Evolutionary conservation across 2,329 filamentous ascomycete genomes (phyloP).

Genomic region (Coccinonectria pachysandricola): DNA sequence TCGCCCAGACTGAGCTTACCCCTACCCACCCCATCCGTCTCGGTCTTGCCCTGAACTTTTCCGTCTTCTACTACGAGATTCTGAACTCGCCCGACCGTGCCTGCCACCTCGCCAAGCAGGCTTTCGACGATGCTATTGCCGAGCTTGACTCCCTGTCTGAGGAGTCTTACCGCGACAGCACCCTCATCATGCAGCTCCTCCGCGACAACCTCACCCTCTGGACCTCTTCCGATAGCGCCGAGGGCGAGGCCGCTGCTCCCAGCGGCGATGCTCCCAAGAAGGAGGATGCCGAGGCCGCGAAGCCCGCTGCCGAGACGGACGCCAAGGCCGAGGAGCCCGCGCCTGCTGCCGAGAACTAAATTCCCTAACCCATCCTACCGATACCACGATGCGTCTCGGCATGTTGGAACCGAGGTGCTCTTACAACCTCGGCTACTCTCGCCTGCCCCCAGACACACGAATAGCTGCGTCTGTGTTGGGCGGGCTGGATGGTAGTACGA

Average conservation of each 20-base stretch:
- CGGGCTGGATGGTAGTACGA: conserved; percentile 26
- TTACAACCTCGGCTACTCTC: conserved; percentile 17
- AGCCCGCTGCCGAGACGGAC: conserved; percentile 31
- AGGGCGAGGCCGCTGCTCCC: conserved; percentile 58
- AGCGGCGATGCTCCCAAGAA: conserved; percentile 48
- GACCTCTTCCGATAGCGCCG: conserved; percentile 86
- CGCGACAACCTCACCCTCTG: conserved; percentile 97
- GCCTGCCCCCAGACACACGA: conserved; percentile 20
- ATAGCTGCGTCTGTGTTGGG: conserved; percentile 23
- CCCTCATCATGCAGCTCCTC: conserved; percentile 97
- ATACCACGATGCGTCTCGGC: conserved; percentile 30
- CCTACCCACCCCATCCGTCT: conserved; percentile 97
- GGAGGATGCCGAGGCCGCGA: conserved; percentile 43
- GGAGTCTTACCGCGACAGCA: conserved; percentile 98
- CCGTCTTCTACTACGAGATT: conserved; percentile 99
- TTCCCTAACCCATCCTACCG: conserved; percentile 20
- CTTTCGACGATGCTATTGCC: conserved; percentile 96
- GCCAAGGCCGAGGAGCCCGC: conserved; percentile 34
- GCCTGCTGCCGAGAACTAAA: conserved; percentile 44
- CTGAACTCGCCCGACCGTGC: conserved; percentile 95
- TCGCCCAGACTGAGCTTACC: conserved; percentile 93
- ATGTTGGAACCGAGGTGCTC: conserved; percentile 25
- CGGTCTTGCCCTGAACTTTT: conserved; percentile 97
- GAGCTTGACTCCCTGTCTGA: conserved; percentile 96
- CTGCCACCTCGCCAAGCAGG: conserved; percentile 98